Evolutionary conservation across 1,284 basidiomycete genomes (phyloP).

Genomic region (Boletus smithii): DNA sequence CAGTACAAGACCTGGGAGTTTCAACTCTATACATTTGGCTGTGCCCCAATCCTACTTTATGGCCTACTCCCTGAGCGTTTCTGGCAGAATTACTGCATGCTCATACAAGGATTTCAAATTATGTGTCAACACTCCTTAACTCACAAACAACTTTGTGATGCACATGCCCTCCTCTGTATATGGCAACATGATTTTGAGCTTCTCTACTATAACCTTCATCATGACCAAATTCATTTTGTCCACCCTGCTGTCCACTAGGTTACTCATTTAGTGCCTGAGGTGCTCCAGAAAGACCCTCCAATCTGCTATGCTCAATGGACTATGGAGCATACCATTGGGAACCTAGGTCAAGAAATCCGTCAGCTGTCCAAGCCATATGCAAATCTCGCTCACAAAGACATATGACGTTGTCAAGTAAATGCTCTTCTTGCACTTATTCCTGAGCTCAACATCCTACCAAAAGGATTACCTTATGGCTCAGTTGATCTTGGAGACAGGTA

Average conservation of each 20-base stretch:
- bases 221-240: not conserved
- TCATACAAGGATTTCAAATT: not conserved
- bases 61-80: not conserved
- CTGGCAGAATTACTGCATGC: not conserved
- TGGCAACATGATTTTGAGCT: not conserved
- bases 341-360: not conserved
- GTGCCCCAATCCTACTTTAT: not conserved
- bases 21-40: not conserved
- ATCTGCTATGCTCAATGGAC: conserved; percentile 2
- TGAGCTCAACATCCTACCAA: not conserved
- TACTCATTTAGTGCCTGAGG: not conserved
- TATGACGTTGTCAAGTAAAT: not conserved
- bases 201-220: not conserved
- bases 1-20: conserved; percentile 12
- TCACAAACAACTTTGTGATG: not conserved
- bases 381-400: not conserved
- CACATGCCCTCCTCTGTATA: not conserved
- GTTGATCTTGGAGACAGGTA: not conserved
- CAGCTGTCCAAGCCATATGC: not conserved
- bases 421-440: not conserved
- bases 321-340: not conserved
- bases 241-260: not conserved
- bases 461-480: not conserved
- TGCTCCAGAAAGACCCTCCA: not conserved
- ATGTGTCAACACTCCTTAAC: conserved; percentile 5